Base-by-base conservation (phyloP, 495 filamentous ascomycete species). In the Astrothelium macrocarpum region DNA sequence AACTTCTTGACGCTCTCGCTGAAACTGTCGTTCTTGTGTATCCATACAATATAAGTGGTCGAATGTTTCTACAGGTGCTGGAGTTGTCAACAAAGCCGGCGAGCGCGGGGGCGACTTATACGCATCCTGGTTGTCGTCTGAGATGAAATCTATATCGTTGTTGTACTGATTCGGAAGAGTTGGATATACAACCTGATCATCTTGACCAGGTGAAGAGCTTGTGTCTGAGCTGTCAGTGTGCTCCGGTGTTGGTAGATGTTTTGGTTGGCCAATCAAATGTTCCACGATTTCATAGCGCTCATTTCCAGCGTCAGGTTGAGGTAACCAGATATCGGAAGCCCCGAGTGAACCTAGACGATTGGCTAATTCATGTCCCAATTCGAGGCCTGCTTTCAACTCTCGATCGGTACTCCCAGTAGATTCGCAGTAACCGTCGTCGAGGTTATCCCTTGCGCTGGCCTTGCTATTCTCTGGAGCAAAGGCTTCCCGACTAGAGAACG, bases 1-100 rank as follows among this genome's bases (percentile, higher is more conserved):
- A 34, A 84, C 76, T 11, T 73, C 74, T 62, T 84, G 77, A 42
- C 81, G 74, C 53, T 82, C 79, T 29, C 11, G 53, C 71, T 70
- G 65, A 84, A 82, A 10, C 16, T 56, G 23, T 10, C 12, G 49
- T 10, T 56, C 49, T 20, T 56, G 23, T 25, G 49, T 56, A 29
- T 29, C 12, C 25, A 25, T 56, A 26, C 5, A 25, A 29, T 20
- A 2, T 11, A 81, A 63, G 53, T 71, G 59, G 53, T 83, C 67
- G 0, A 68, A 60, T 18, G 12, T 9, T 16, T 56, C 49, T 5
- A 11, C 16, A 9, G 25, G 5, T 7, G 3, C 20, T 29, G 25
- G 20, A 28, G 49, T 29, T 2, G 5, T 5, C 7, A 2, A 12
- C 29, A 25, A 56, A 9, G 29, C 20, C 25, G 49, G 49, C 7